phyloP scores from a whole-genome alignment of 73 alveolate species.

The Paramecium sexaurelia region DNA sequence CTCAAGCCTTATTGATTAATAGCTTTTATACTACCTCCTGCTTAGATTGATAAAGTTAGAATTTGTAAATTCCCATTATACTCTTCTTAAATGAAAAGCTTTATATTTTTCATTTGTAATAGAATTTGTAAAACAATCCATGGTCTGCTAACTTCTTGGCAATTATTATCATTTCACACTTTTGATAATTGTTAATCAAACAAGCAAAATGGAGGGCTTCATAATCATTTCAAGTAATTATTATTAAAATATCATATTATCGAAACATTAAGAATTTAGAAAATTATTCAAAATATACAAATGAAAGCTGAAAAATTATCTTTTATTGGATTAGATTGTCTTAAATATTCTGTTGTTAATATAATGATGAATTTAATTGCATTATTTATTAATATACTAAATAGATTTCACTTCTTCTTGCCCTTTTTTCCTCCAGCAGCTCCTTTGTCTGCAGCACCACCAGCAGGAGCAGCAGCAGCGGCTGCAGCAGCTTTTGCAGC shows the following conservation, averaged over 20 bases:
- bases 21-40: constrained; percentile 84
- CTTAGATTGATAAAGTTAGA: constrained; percentile 71
- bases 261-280: neutral
- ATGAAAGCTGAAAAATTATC: no score
- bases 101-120: constrained; percentile 79
- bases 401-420: constrained; percentile 63
- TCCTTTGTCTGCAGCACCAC: constrained; percentile 65
- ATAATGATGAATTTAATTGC: neutral
- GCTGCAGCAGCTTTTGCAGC: constrained; percentile 59
- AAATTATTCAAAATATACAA: no score
- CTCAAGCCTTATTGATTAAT: constrained; percentile 85
- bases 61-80: constrained; percentile 90
- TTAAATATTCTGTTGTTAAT: constrained; percentile 49
- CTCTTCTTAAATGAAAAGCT: constrained; percentile 92
- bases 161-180: neutral
- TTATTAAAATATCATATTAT: neutral
- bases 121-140: neutral
- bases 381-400: neutral
- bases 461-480: constrained; percentile 45
- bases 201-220: constrained; percentile 80
- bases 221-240: constrained; percentile 64
- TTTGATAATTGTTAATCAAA: constrained; percentile 22
- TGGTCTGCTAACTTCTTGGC: neutral
- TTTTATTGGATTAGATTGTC: no score
- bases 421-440: constrained; percentile 51